Evolutionary conservation across 805 yeast genomes (phyloP).

Genomic region (Saccharomycopsis guyanensis): DNA sequence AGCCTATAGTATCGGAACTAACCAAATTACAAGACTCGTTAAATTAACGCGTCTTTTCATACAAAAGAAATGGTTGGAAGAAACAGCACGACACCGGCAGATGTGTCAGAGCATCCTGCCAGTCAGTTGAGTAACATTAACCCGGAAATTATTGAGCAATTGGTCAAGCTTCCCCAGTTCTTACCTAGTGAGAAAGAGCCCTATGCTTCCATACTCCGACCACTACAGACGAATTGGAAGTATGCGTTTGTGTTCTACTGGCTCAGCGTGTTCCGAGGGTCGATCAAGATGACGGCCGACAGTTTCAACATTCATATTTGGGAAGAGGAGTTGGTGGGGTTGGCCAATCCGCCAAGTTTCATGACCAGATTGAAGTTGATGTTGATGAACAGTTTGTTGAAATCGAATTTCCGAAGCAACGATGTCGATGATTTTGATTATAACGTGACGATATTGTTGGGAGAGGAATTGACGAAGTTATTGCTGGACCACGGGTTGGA

Average conservation of each 20-base stretch:
- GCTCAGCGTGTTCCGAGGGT: constrained; percentile 47
- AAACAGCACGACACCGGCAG: no score
- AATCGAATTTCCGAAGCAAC: constrained; percentile 28
- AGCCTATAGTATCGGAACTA: no score
- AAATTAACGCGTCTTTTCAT: no score
- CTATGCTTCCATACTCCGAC: constrained; percentile 26
- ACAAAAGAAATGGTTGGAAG: no score
- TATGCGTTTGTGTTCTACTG: constrained; percentile 43
- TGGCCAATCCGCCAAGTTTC: constrained; percentile 34
- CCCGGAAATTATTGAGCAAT: constrained; percentile 31
- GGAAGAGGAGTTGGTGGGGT: constrained; percentile 52
- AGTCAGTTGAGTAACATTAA: constrained; percentile 22
- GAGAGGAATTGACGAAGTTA: constrained; percentile 12
- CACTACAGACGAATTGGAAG: constrained; percentile 31
- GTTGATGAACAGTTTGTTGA: constrained; percentile 7
- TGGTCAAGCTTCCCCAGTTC: constrained; percentile 34
- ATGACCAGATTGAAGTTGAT: constrained; percentile 34
- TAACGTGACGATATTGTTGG: constrained; percentile 18
- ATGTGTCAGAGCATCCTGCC: constrained; percentile 30
- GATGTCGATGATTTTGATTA: constrained; percentile 26
- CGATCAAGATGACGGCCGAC: constrained; percentile 42
- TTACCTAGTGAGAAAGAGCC: constrained; percentile 33
- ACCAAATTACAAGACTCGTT: no score
- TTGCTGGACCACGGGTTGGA: constrained; percentile 10
- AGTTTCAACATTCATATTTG: constrained; percentile 50